A percentile compares a stretch with the other conserved stretches of the same genome.
Conservation (phyloP, 2,329 filamentous ascomycete species). For the Coniochaeta hoffmannii region DNA sequence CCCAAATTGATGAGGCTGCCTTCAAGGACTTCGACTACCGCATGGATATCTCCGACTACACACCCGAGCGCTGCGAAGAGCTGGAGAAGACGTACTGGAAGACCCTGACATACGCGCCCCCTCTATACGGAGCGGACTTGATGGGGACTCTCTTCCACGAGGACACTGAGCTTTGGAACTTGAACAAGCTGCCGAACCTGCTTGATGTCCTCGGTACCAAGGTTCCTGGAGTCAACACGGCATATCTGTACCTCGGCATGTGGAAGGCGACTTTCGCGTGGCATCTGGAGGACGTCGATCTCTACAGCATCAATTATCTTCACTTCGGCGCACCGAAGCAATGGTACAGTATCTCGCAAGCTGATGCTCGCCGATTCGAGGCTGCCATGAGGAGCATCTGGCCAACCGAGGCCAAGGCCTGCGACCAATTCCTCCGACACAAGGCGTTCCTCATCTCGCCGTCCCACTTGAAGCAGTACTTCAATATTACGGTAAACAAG, state of each 20-base stretch:
- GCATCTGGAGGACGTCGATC: conserved; percentile 96
- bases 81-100: conserved; percentile 96
- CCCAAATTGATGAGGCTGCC: conserved; percentile 78
- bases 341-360: conserved; percentile 98
- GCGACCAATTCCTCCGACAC: conserved; percentile 91
- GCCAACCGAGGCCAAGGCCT: conserved; percentile 91
- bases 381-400: conserved; percentile 92
- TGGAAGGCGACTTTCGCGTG: conserved; percentile 99
- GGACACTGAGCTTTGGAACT: conserved; percentile 77
- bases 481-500: conserved; percentile 93
- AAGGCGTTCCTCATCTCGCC: conserved; percentile 97
- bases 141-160: conserved; percentile 93
- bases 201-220: conserved; percentile 92
- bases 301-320: conserved; percentile 99
- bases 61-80: conserved; percentile 85
- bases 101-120: conserved; percentile 87
- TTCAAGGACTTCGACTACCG: conserved; percentile 90
- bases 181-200: conserved; percentile 88
- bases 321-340: conserved; percentile 98
- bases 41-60: conserved; percentile 82
- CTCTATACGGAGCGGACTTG: conserved; percentile 94
- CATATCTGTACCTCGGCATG: conserved; percentile 97
- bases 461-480: conserved; percentile 76
- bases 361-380: conserved; percentile 88
- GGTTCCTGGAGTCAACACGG: conserved; percentile 95